Conservation (phyloP, 2,329 filamentous ascomycete genomes). For the Colletotrichum sp. region DNA sequence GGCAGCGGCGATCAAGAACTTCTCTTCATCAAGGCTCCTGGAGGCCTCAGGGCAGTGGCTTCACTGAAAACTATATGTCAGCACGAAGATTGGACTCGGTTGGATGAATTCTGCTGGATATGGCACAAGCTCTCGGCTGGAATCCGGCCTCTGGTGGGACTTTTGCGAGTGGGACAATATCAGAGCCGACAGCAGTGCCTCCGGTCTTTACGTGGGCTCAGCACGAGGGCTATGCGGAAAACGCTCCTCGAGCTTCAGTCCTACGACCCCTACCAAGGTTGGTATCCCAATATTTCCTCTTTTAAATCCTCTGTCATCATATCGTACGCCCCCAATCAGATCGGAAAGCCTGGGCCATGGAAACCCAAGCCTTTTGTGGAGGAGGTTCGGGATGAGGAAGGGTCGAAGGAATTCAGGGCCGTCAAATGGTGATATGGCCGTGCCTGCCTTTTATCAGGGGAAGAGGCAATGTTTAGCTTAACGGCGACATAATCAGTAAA, state of each 20-base stretch:
- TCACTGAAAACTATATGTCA: background rate
- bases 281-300: background rate
- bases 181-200: background rate
- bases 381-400: background rate
- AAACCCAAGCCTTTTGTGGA: background rate
- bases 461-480: background rate
- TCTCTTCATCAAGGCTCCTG: background rate
- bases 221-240: background rate
- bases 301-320: background rate
- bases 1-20: background rate
- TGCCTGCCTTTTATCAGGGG: background rate
- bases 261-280: background rate
- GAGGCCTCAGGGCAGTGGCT: background rate
- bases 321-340: background rate
- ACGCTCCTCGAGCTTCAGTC: background rate
- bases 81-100: background rate
- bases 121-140: background rate
- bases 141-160: background rate
- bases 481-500: background rate
- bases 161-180: background rate
- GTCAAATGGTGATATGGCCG: background rate
- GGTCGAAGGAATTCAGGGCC: background rate
- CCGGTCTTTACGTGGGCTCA: background rate
- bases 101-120: background rate
- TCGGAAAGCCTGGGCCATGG: background rate